Percentiles rank a stretch among this genome's conserved stretches.
phyloP scores from a whole-genome alignment of 352 stramenopile species.

The Globisporangium splendens region DNA sequence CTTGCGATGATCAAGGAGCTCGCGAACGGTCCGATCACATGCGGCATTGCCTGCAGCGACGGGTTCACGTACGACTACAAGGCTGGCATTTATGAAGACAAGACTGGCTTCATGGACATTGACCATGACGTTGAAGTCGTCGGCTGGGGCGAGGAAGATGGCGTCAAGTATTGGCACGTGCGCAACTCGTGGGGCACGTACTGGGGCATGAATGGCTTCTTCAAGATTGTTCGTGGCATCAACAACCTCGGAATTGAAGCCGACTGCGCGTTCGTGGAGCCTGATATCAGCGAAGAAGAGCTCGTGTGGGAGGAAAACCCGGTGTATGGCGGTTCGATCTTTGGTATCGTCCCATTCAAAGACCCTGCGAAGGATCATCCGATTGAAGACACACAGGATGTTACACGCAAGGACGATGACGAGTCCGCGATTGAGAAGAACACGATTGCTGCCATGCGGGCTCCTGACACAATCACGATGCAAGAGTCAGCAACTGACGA shows the following conservation, averaged over 20 bases:
- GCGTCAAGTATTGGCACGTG: conserved; percentile 96
- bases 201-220: conserved; percentile 97
- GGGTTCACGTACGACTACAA: conserved; percentile 89
- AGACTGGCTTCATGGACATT: conserved; percentile 81
- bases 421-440: conserved; percentile 12
- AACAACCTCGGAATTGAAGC: conserved; percentile 93
- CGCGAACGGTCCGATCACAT: conserved; percentile 88
- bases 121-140: conserved; percentile 83
- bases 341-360: conserved; percentile 72
- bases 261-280: conserved; percentile 87
- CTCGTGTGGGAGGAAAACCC: conserved; percentile 79
- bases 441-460: conserved; percentile 5
- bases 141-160: conserved; percentile 91
- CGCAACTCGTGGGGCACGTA: conserved; percentile 94
- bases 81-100: conserved; percentile 90
- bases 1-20: conserved; percentile 84
- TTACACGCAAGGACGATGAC: conserved; percentile 52
- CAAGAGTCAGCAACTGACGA: conserved; percentile 3
- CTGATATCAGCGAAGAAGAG: conserved; percentile 77
- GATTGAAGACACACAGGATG: conserved; percentile 85
- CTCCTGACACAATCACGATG: conserved; percentile 10
- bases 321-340: conserved; percentile 72
- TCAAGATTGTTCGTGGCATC: conserved; percentile 90
- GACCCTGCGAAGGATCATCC: conserved; percentile 75
- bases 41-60: conserved; percentile 87